These are phyloP conservation scores for Nicotiana paniculata DNA, from an alignment of 257 asterid genomes.

Conservation along the genomic window DNA sequence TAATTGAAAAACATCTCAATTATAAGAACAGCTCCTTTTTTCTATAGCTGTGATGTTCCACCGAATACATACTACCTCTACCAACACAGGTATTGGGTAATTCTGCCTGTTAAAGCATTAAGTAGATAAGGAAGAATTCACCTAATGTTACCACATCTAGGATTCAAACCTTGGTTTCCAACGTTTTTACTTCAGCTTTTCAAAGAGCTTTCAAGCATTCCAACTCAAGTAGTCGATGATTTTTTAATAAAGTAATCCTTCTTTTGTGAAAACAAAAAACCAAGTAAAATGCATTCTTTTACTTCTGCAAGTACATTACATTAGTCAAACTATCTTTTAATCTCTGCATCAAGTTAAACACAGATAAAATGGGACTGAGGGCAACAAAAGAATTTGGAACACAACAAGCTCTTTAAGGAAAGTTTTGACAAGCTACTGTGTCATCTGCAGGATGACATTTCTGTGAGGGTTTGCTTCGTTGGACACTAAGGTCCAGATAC, in stretches of 20 bases:
- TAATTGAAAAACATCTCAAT: neutral
- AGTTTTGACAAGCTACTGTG: neutral
- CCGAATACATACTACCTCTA: neutral
- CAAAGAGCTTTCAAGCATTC: neutral
- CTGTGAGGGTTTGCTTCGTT: neutral
- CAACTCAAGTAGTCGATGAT: neutral
- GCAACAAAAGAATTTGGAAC: neutral
- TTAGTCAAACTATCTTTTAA: neutral
- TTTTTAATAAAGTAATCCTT: neutral
- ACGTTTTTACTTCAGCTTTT: constrained; percentile 1
- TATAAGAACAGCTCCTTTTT: neutral
- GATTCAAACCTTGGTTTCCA: neutral
- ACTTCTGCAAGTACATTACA: neutral
- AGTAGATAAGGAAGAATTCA: neutral
- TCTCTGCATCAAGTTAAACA: neutral
- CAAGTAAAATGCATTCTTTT: neutral
- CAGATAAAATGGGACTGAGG: neutral
- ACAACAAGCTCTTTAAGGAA: neutral
- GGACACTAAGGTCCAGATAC: neutral
- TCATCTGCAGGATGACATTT: neutral
- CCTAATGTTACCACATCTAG: neutral
- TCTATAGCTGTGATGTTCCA: neutral
- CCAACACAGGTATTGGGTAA: neutral
- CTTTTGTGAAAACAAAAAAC: neutral
- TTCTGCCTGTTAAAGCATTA: neutral